phyloP scores from a whole-genome alignment of 441 rosid genomes.

The Eutrema salsugineum region DNA sequence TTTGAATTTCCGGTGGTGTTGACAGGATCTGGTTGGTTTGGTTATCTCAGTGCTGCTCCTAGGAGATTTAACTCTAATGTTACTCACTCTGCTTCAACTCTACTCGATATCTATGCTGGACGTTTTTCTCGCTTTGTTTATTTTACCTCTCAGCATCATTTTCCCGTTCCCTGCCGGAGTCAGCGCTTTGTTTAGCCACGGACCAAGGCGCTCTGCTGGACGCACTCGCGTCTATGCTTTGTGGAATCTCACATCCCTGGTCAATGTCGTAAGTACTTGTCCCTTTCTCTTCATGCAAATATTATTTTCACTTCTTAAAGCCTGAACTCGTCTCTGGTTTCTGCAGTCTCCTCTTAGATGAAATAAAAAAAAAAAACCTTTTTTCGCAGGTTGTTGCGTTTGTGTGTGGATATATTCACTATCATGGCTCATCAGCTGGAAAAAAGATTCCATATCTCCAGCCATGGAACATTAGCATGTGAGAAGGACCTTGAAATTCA shows the following conservation, averaged over 20 bases:
- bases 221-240: conserved; percentile 77
- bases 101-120: conserved; percentile 73
- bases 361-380: not conserved
- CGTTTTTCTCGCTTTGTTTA: conserved; percentile 57
- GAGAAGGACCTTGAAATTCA: conserved; percentile 16
- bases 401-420: conserved; percentile 71
- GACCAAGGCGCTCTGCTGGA: conserved; percentile 81
- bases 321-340: not conserved
- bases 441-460: conserved; percentile 58
- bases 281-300: not conserved
- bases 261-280: conserved; percentile 66
- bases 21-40: conserved; percentile 87
- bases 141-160: conserved; percentile 76
- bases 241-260: conserved; percentile 83
- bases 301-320: not conserved
- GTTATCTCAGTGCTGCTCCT: conserved; percentile 74
- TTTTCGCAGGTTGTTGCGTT: conserved; percentile 57
- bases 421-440: conserved; percentile 45
- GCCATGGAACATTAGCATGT: conserved; percentile 92
- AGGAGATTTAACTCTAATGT: conserved; percentile 77
- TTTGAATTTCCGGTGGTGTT: not conserved
- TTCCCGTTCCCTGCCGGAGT: conserved; percentile 91
- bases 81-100: conserved; percentile 84
- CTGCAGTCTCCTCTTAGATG: not conserved
- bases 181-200: conserved; percentile 87